Percentiles rank a stretch among this genome's conserved stretches.
phyloP scores from a whole-genome alignment of 164 flowering plant genomes.

The Chloranthus sessilifolius region DNA sequence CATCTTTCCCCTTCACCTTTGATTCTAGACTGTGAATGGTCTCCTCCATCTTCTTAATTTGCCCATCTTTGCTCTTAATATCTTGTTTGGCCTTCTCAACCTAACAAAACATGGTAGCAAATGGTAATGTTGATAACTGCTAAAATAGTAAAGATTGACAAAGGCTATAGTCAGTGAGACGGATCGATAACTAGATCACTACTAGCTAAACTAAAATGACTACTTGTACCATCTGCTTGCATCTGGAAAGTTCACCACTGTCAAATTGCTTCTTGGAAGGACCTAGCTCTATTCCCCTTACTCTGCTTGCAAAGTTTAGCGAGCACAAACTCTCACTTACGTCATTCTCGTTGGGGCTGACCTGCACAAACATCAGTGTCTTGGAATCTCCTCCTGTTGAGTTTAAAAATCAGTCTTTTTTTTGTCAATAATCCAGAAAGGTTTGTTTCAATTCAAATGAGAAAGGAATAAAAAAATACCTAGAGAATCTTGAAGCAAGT shows the following conservation, averaged over 20 bases:
- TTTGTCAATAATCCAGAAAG: background rate
- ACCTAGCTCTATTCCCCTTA: constrained; percentile 90
- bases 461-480: constrained; percentile 40
- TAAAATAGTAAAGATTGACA: background rate
- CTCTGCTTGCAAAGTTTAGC: constrained; percentile 94
- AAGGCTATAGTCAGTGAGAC: background rate
- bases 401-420: constrained; percentile 1
- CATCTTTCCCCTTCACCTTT: constrained; percentile 71
- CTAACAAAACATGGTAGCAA: constrained; percentile 24
- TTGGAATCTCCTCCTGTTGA: constrained; percentile 90
- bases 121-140: background rate
- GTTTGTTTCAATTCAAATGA: background rate
- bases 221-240: constrained; percentile 68
- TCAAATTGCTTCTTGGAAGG: constrained; percentile 89
- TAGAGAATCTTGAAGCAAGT: constrained; percentile 93
- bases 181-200: background rate
- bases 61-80: constrained; percentile 61
- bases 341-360: constrained; percentile 87
- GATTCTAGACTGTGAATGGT: constrained; percentile 49
- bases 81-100: constrained; percentile 83
- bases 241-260: constrained; percentile 52
- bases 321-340: constrained; percentile 90
- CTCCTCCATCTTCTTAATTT: constrained; percentile 82
- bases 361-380: constrained; percentile 92
- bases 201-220: background rate